Evolutionary conservation across 192 early-diverging fungal genomes (phyloP), one percentile per base, ranked within the genome.

Genomic region (Chytriomyces sp.): DNA sequence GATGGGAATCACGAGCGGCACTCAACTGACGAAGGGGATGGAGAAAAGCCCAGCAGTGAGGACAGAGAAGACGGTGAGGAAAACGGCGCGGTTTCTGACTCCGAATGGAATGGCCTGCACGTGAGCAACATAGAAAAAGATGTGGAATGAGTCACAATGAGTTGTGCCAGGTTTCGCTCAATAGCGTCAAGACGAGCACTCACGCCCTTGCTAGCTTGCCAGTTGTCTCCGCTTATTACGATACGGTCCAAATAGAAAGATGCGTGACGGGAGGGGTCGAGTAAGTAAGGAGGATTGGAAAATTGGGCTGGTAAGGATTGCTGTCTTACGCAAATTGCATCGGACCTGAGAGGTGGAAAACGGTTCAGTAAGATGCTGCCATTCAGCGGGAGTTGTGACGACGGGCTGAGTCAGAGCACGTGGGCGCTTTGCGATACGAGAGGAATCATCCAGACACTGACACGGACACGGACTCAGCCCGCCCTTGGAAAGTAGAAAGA

Each of bases 71-170:
- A 23, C 18, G 1, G 45, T 77, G 76, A 57, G 61, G 28, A 48
- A 77, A n/a, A 77, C 66, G 10, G 45, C 5, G 18, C 76, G 76
- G 76, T 70, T 77, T 26, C 46, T 47, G 67, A 77, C 57, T 18
- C 76, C 67, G 60, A 77, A 77, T 23, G 76, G 76, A 44, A 77
- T 26, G 62, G 76, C 76, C 76, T 77, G 53, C 53, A 57, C 53
- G 53, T 57, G 35, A 35, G 2, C 35, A 35, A 35, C 53, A 57
- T 4, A n/a, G 53, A n/a, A 20, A 57, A 20, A 20, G 53, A 57
- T n/a, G 53, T 3, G 53, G 53, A 57, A 57, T 57, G 53, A n/a
- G 53, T n/a, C 16, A n/a, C 53, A 20, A 57, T 57, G 53, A n/a
- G 53, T 35, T 4, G 35, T 35, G 35, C 0, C 35, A 1, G 4